Conservation (phyloP, 352 stramenopile genomes). For the Blastocystis sp. region DNA sequence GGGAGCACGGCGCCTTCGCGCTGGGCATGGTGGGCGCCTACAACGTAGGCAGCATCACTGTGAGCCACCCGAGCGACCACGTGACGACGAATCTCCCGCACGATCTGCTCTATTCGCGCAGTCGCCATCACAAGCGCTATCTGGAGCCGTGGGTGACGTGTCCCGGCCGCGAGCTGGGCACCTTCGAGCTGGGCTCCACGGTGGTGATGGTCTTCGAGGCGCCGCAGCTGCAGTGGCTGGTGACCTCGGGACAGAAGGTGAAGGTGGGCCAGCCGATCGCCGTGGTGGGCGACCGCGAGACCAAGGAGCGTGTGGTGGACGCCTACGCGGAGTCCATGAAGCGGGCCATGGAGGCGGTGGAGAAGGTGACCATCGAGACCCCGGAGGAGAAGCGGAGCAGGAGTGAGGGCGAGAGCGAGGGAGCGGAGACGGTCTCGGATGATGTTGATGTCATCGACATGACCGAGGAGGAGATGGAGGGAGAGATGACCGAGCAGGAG, state of each 20-base stretch:
- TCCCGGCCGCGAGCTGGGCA: not conserved
- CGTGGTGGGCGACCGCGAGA: slow-evolving; percentile 69
- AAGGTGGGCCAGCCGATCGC: slow-evolving; percentile 34
- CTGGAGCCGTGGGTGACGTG: not conserved
- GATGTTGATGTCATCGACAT: not conserved
- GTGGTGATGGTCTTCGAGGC: slow-evolving; percentile 48
- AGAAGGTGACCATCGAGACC: no score
- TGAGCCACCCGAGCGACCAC: not conserved
- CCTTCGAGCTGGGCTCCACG: slow-evolving; percentile 38
- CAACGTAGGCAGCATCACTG: slow-evolving; percentile 33
- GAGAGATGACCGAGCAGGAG: no score
- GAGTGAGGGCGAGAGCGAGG: not conserved
- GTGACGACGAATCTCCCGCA: slow-evolving; percentile 8
- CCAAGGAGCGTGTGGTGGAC: slow-evolving; percentile 40
- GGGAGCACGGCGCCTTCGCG: slow-evolving; percentile 35
- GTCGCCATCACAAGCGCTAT: not conserved
- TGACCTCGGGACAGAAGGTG: slow-evolving; percentile 45
- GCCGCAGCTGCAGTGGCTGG: slow-evolving; percentile 23
- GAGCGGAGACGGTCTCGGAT: not conserved
- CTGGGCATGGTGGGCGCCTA: slow-evolving; percentile 42
- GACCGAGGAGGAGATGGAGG: not conserved
- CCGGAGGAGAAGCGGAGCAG: no score
- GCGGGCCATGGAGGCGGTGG: not conserved
- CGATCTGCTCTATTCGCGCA: not conserved
- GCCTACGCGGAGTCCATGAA: not conserved